A percentile compares a stretch with the other conserved stretches of the same genome.
These are phyloP conservation scores for Komagataella kurtzmanii DNA, from an alignment of 805 yeast genomes.

Conservation along the genomic window DNA sequence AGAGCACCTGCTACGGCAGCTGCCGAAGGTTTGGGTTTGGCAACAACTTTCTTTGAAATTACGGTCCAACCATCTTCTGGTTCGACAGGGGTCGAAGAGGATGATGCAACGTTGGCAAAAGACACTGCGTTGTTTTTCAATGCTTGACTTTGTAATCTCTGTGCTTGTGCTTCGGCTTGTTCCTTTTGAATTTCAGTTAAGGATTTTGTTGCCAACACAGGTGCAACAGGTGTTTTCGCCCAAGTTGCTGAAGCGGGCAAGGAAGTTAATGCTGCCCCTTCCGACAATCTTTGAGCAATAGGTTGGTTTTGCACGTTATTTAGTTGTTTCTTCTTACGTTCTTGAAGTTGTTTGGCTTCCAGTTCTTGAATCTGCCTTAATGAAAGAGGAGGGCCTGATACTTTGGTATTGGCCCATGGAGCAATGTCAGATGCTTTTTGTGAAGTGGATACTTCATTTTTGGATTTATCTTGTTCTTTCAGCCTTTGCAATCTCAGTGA, in stretches of 20 bases:
- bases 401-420: conserved; percentile 37
- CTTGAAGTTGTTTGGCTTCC: conserved; percentile 23
- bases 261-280: conserved; percentile 9
- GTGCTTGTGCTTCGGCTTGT: conserved; percentile 28
- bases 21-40: conserved; percentile 11
- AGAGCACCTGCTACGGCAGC: conserved; percentile 15
- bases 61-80: conserved; percentile 21
- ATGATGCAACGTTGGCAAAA: conserved; percentile 10
- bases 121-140: conserved; percentile 7
- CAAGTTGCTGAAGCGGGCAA: conserved; percentile 31
- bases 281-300: neutral
- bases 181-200: conserved; percentile 52
- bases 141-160: conserved; percentile 5
- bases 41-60: conserved; percentile 23
- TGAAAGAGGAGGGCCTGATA: conserved; percentile 24
- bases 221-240: conserved; percentile 11
- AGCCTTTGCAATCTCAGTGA: neutral
- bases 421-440: conserved; percentile 19
- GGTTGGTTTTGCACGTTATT: conserved; percentile 5
- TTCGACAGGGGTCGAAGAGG: conserved; percentile 6
- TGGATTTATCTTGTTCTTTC: neutral
- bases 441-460: conserved; percentile 5
- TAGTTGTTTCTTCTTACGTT: conserved; percentile 15
- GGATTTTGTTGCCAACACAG: conserved; percentile 27
- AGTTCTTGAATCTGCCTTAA: conserved; percentile 34